Percentiles rank a stretch among this genome's conserved stretches.
phyloP scores from a whole-genome alignment of 2,329 filamentous ascomycete species.

The Hortaea werneckii region DNA sequence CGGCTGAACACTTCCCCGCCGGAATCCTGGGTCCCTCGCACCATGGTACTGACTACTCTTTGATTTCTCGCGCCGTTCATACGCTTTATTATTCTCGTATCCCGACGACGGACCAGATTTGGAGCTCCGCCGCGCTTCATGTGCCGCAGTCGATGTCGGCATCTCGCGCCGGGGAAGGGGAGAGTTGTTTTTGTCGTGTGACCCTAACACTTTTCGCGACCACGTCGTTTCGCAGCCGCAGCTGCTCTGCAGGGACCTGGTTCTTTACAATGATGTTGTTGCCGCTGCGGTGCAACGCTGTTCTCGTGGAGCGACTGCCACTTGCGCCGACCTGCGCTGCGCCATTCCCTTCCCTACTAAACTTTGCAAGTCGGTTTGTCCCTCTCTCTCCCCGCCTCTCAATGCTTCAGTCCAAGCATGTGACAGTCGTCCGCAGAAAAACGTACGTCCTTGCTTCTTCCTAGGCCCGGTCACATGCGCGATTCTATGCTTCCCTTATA shows the following conservation, averaged over 20 bases:
- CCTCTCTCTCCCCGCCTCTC: too few species aligned
- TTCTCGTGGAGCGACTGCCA: slow-evolving; percentile 3
- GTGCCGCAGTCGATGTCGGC: slow-evolving; percentile 9
- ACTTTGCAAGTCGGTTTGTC: too few species aligned
- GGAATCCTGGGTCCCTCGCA: slow-evolving; percentile 7
- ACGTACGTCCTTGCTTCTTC: too few species aligned
- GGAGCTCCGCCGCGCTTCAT: slow-evolving; percentile 11
- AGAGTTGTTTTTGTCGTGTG: too few species aligned
- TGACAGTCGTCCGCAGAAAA: too few species aligned
- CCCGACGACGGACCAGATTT: slow-evolving; percentile 4
- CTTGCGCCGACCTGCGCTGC: slow-evolving; percentile 1
- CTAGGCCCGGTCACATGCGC: too few species aligned
- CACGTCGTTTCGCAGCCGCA: background rate
- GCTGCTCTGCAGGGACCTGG: background rate
- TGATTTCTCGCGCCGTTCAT: slow-evolving; percentile 14
- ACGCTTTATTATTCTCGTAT: background rate
- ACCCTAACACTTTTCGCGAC: too few species aligned
- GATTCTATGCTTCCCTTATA: too few species aligned
- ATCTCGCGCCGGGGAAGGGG: slow-evolving; percentile 2
- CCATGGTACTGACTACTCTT: slow-evolving; percentile 16
- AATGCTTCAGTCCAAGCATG: too few species aligned
- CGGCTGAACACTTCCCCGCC: slow-evolving; percentile 8
- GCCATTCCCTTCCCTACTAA: slow-evolving; percentile 3
- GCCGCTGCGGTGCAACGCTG: slow-evolving; percentile 3
- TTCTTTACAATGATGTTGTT: too few species aligned